Evolutionary conservation across 352 stramenopile genomes (phyloP), one percentile per base, ranked within the genome.

Genomic region (Halophytophthora polymorphica): DNA sequence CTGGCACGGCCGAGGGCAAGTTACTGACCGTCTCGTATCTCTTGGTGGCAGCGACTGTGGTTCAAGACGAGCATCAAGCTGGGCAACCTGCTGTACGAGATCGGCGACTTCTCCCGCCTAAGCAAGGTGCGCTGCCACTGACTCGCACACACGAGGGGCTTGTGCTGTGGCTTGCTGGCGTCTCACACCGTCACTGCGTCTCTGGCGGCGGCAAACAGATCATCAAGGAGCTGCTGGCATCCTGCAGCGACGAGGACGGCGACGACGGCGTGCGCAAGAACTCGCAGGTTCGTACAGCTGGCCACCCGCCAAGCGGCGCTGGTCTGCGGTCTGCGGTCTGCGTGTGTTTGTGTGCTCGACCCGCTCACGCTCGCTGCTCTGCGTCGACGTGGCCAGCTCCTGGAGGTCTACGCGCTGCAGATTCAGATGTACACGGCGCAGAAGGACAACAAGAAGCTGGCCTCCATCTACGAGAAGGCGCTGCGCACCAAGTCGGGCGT

Each of bases 1-100:
- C n/a, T n/a, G n/a, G n/a, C n/a, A n/a, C n/a, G n/a, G n/a, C n/a
- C n/a, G n/a, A n/a, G n/a, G n/a, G n/a, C n/a, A n/a, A n/a, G n/a
- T n/a, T n/a, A n/a, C n/a, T n/a, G n/a, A n/a, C n/a, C n/a, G n/a
- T n/a, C n/a, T n/a, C n/a, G n/a, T n/a, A n/a, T n/a, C n/a, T n/a
- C 15, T 45, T 42, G 3, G 2, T 3, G 6, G 21, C 46, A 91
- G 76, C 78, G 93, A 2, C 51, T 98, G 13, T 98, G 93, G 93
- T 98, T 98, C 75, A 98, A 98, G 69, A 98, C 91, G 19, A 97
- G 96, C 58, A 57, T 98, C 10, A 98, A 98, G 56, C 82, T 97
- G 36, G 93, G 93, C 11, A 97, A 98, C 45, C 64, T 98, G 31
- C 57, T 98, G 40, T 97, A 81, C 75, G 79, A 92, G 73, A 88